Conservation (phyloP, 2,329 filamentous ascomycete genomes). For the Coleophoma eucalyptorum region DNA sequence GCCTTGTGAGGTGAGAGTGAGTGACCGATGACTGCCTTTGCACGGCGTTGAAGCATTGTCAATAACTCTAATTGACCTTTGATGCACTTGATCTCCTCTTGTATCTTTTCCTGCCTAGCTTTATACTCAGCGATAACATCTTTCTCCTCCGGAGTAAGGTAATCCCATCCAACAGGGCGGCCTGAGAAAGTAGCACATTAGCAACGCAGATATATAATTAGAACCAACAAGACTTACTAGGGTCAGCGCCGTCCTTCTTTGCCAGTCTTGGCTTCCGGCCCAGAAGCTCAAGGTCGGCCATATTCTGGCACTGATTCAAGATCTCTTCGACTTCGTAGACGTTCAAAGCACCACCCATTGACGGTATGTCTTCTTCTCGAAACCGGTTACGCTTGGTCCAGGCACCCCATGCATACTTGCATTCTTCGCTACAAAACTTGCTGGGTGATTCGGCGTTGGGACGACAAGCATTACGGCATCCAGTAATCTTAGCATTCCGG, state of each 20-base stretch:
- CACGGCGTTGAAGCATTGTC: slow-evolving; percentile 19
- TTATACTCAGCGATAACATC: slow-evolving; percentile 15
- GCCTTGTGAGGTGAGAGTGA: slow-evolving; percentile 16
- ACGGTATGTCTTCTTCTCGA: slow-evolving; percentile 17
- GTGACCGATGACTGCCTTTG: slow-evolving; percentile 14
- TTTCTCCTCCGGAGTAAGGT: slow-evolving; percentile 21
- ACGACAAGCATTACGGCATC: slow-evolving; percentile 23
- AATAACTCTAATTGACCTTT: slow-evolving; percentile 17
- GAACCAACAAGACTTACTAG: slow-evolving; percentile 14
- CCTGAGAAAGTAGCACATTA: slow-evolving; percentile 7
- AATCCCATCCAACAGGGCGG: slow-evolving; percentile 19
- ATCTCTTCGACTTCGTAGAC: slow-evolving; percentile 16
- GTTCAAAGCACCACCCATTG: slow-evolving; percentile 23
- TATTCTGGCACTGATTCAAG: slow-evolving; percentile 11
- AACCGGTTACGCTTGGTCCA: slow-evolving; percentile 10
- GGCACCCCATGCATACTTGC: slow-evolving; percentile 16
- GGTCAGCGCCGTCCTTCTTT: slow-evolving; percentile 16
- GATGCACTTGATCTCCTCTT: slow-evolving; percentile 14
- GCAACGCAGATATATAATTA: background rate
- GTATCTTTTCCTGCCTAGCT: slow-evolving; percentile 10
- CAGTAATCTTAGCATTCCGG: slow-evolving; percentile 18
- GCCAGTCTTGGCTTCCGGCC: slow-evolving; percentile 23
- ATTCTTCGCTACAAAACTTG: slow-evolving; percentile 28
- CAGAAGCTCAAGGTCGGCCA: slow-evolving; percentile 17
- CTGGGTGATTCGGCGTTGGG: slow-evolving; percentile 20